phyloP scores from a whole-genome alignment of 345 rosid species.

The Eutrema japonicum region DNA sequence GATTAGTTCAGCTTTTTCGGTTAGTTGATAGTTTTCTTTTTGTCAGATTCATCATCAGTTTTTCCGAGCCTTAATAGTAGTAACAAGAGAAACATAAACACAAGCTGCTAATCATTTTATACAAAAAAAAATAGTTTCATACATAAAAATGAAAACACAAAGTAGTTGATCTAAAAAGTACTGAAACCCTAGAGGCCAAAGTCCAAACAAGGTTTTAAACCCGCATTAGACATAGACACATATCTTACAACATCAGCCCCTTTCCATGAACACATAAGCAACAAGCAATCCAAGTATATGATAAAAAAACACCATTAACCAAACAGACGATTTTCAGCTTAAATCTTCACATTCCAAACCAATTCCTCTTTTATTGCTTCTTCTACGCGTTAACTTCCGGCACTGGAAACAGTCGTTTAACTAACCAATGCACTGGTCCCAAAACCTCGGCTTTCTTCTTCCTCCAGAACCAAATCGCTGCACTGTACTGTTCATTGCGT shows the following conservation, averaged over 20 bases:
- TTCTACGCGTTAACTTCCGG: conserved; percentile 51
- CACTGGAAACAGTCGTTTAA: conserved; percentile 64
- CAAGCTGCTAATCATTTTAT: conserved; percentile 30
- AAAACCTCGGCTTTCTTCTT: conserved; percentile 73
- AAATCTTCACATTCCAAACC: too few relatives aligned
- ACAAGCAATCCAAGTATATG: conserved; percentile 37
- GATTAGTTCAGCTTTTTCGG: too few relatives aligned
- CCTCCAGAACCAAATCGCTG: conserved; percentile 98
- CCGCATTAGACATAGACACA: conserved; percentile 9
- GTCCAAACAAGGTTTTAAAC: conserved; percentile 16
- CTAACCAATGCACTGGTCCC: conserved; percentile 79
- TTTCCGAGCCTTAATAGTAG: background rate
- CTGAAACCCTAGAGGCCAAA: conserved; percentile 18
- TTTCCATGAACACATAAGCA: conserved; percentile 35
- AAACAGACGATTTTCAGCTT: conserved; percentile 10
- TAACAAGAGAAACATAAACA: background rate
- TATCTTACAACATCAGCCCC: conserved; percentile 16
- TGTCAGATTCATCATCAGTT: too few relatives aligned
- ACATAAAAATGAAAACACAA: conserved; percentile 7
- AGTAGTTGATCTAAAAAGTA: conserved; percentile 9
- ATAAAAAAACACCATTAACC: conserved; percentile 21
- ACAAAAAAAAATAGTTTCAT: background rate
- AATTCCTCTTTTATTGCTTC: background rate
- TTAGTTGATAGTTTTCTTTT: too few relatives aligned
- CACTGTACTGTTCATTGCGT: conserved; percentile 88